A percentile compares a stretch with the other conserved stretches of the same genome.
These are phyloP conservation scores for Adansonia grandidieri DNA, from an alignment of 441 rosid genomes.

Conservation along the genomic window DNA sequence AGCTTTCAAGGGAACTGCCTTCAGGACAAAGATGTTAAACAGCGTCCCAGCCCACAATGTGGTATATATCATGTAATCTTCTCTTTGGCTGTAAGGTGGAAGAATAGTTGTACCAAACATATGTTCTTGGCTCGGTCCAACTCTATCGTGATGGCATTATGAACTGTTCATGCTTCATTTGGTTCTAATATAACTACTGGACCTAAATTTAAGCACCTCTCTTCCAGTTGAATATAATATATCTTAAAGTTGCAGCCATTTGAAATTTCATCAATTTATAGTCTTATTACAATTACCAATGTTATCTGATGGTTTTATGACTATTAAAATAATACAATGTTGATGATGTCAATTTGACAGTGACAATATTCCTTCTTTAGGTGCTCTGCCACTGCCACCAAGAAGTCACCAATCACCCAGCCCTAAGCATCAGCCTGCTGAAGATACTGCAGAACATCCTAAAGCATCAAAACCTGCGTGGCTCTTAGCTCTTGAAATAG, in stretches of 20 bases:
- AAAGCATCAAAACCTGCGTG: constrained; percentile 69
- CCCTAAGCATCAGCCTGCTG: constrained; percentile 51
- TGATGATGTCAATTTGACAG: constrained; percentile 22
- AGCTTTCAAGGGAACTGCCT: constrained; percentile 98
- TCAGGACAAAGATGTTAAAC: constrained; percentile 60
- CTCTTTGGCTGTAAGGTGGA: neutral
- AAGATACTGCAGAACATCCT: constrained; percentile 51
- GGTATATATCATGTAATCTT: constrained; percentile 43
- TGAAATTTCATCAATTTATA: constrained; percentile 13
- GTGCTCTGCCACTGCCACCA: constrained; percentile 47
- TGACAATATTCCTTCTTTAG: constrained; percentile 40
- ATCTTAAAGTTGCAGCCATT: neutral
- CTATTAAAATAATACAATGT: neutral
- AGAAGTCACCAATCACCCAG: constrained; percentile 46
- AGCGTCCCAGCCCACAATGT: constrained; percentile 68
- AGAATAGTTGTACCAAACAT: constrained; percentile 4
- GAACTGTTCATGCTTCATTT: neutral
- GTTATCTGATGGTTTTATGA: constrained; percentile 10
- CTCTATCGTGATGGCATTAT: neutral
- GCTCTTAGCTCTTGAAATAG: constrained; percentile 84
- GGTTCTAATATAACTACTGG: neutral
- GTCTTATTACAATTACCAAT: constrained; percentile 4
- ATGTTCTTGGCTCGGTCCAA: neutral
- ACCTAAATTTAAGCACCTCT: neutral
- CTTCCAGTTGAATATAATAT: neutral